Evolutionary conservation across 2,329 filamentous ascomycete genomes (phyloP), one percentile per base, ranked within the genome.

Genomic region (Ampelomyces quisqualis): DNA sequence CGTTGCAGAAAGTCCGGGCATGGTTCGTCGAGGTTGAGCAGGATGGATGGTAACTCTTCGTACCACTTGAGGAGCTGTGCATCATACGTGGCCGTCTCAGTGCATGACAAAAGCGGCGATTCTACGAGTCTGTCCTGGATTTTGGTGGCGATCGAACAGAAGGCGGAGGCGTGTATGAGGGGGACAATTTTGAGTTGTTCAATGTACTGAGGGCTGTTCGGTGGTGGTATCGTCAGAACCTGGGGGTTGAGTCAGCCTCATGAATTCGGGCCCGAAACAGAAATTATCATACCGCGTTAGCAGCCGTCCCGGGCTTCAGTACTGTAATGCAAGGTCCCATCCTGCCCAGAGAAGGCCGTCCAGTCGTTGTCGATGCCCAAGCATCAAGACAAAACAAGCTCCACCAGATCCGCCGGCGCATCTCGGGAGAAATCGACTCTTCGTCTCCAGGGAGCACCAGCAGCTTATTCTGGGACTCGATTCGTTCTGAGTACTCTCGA

Each of bases 81-180:
- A 57, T 90, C 86, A 14, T 88, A 76, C 40, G 75, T 75, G 42
- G 77, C 75, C 14, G 86, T 81, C 57, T 90, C 85, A 20, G 82
- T 77, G 20, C 77, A 73, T n/a, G 78, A 77, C 2, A 88, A 76
- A 1, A 88, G 72, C 0, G 86, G 84, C 2, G 81, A 79, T 38
- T 84, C 80, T 11, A 85, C 84, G 2, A 91, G 75, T 37, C 82
- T 78, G 57, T 91, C 86, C 62, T 91, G 87, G 41, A 90, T 85
- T 46, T 81, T 79, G 0, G 86, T 88, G 14, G 85, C 83, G 45
- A 91, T 86, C 64, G 85, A 86, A 70, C 85, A 88, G 67, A 90
- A 90, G 35, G 83, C 81, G 49, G 88, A 84, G 62, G 87, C 88
- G 65, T 90, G 84, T 19, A 87, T 80, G 11, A 89, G 69, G 0